Evolutionary conservation across 768 basidiomycete genomes (phyloP).

Genomic region (Psilocybe subaeruginosa): DNA sequence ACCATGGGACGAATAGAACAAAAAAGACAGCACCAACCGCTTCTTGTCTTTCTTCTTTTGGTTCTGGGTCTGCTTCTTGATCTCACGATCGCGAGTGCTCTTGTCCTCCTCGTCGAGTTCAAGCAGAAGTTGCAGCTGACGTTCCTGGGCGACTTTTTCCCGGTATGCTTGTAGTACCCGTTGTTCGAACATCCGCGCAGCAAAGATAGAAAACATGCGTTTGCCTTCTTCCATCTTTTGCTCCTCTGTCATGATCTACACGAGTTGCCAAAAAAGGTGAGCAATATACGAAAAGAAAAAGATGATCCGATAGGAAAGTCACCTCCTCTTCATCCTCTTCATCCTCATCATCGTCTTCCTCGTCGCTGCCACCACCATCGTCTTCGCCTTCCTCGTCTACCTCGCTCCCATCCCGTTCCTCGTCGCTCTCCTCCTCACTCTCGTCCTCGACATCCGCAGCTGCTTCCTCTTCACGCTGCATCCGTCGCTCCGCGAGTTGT

Average conservation of each 20-base stretch:
- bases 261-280: slow-evolving; percentile 18
- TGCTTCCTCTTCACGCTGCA: slow-evolving; percentile 83
- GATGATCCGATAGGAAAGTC: slow-evolving; percentile 23
- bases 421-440: slow-evolving; percentile 49
- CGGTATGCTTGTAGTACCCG: slow-evolving; percentile 95
- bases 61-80: slow-evolving; percentile 93
- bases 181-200: slow-evolving; percentile 99
- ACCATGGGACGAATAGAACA: slow-evolving; percentile 8
- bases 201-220: slow-evolving; percentile 99
- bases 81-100: slow-evolving; percentile 81
- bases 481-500: slow-evolving; percentile 91
- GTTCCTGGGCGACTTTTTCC: slow-evolving; percentile 95
- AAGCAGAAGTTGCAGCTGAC: slow-evolving; percentile 88
- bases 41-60: slow-evolving; percentile 99
- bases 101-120: slow-evolving; percentile 98
- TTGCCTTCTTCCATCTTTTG: slow-evolving; percentile 99
- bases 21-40: slow-evolving; percentile 50
- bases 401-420: slow-evolving; percentile 60
- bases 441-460: slow-evolving; percentile 49
- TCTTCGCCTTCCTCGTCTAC: slow-evolving; percentile 67
- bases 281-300: slow-evolving; percentile 1
- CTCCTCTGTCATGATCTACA: slow-evolving; percentile 85
- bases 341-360: slow-evolving; percentile 69
- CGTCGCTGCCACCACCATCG: slow-evolving; percentile 60
- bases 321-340: slow-evolving; percentile 64